These are phyloP conservation scores for Coemansia sp. DNA, from an alignment of 192 early-diverging fungal species.

Conservation along the genomic window DNA sequence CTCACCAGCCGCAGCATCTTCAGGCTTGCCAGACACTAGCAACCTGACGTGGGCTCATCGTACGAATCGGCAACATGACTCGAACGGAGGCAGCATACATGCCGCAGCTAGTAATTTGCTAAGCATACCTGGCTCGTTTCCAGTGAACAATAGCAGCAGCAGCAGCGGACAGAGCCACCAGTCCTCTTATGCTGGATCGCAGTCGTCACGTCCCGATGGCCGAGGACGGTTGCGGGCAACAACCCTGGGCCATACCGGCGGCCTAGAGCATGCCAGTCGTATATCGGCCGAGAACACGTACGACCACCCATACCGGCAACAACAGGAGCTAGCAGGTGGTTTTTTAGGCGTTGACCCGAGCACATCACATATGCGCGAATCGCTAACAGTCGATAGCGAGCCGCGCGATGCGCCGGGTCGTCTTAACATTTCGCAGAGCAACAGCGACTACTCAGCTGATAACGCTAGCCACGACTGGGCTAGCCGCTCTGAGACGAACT, in stretches of 20 bases:
- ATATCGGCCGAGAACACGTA: conserved; percentile 7
- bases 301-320: conserved; percentile 4
- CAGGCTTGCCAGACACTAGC: background rate
- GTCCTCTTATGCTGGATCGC: conserved; percentile 9
- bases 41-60: conserved; percentile 15
- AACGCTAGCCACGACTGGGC: conserved; percentile 42
- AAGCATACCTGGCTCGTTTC: conserved; percentile 37
- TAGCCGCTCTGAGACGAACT: conserved; percentile 27
- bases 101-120: background rate
- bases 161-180: conserved; percentile 13
- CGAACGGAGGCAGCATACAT: background rate
- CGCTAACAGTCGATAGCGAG: conserved; percentile 31
- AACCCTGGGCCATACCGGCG: conserved; percentile 17
- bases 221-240: conserved; percentile 19
- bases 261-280: background rate
- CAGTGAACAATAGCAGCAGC: conserved; percentile 5
- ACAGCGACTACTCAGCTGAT: conserved; percentile 38
- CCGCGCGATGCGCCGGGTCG: conserved; percentile 50
- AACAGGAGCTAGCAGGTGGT: conserved; percentile 17
- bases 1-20: background rate
- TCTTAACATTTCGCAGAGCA: conserved; percentile 25
- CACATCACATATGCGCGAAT: conserved; percentile 30
- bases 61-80: background rate
- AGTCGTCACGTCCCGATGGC: conserved; percentile 12
- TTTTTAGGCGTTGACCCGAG: conserved; percentile 61